These are phyloP conservation scores for Phytophthora cactorum DNA, from an alignment of 352 stramenopile species.

Conservation along the genomic window DNA sequence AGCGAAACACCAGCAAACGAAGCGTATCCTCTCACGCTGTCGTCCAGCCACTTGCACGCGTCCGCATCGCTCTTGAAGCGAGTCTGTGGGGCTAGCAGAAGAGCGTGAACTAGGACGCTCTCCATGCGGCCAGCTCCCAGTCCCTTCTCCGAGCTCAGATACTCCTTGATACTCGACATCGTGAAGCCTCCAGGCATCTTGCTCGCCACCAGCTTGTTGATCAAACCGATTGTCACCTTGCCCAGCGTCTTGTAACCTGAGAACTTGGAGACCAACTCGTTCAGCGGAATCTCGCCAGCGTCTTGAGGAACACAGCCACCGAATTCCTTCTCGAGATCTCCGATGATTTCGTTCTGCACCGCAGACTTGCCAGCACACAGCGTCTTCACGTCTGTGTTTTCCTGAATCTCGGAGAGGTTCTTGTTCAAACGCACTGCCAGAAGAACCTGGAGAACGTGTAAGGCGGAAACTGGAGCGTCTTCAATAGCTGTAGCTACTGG, in stretches of 20 bases:
- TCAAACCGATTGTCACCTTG: constrained; percentile 64
- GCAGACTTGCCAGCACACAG: constrained; percentile 86
- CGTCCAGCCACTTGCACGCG: constrained; percentile 84
- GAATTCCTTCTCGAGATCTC: constrained; percentile 90
- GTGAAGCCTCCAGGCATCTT: constrained; percentile 90
- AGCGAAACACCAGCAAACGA: constrained; percentile 79
- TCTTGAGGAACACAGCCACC: constrained; percentile 68
- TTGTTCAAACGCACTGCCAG: constrained; percentile 83
- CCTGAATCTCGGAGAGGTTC: constrained; percentile 65
- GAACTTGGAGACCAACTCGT: constrained; percentile 76
- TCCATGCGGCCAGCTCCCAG: constrained; percentile 77
- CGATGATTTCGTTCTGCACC: constrained; percentile 89
- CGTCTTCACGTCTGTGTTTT: constrained; percentile 80
- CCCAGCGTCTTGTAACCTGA: constrained; percentile 71
- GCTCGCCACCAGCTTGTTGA: constrained; percentile 78
- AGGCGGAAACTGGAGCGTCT: constrained; percentile 66
- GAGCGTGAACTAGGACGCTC: constrained; percentile 75
- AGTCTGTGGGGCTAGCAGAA: constrained; percentile 60
- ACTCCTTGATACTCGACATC: constrained; percentile 80
- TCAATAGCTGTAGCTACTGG: constrained; percentile 26
- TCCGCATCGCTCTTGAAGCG: constrained; percentile 79
- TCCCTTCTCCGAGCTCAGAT: constrained; percentile 60
- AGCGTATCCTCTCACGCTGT: constrained; percentile 69
- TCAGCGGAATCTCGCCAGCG: constrained; percentile 75
- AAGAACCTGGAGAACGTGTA: constrained; percentile 81